Evolutionary conservation across 169 alveolate species (phyloP).

Genomic region (Plasmodium fragile): DNA sequence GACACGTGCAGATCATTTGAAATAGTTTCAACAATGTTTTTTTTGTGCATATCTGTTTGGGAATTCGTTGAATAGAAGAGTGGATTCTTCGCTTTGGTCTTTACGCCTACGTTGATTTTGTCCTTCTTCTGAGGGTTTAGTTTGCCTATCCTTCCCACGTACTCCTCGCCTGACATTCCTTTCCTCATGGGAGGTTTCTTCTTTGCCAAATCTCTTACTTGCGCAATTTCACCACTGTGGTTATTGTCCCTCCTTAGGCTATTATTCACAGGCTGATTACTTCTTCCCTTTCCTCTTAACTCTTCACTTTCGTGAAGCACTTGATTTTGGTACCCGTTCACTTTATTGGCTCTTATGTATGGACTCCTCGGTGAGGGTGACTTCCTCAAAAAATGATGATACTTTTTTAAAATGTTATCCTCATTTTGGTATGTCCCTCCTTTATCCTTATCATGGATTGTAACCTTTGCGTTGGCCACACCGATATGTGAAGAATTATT

Average conservation of each 20-base stretch:
- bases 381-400: background rate
- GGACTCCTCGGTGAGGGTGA: background rate
- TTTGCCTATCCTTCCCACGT: background rate
- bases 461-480: background rate
- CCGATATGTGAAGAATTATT: background rate
- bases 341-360: background rate
- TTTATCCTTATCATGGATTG: background rate
- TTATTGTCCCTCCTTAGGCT: background rate
- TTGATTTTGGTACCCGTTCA: background rate
- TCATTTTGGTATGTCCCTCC: background rate
- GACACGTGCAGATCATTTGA: background rate
- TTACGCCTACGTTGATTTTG: background rate
- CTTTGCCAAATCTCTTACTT: background rate
- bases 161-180: background rate
- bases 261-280: background rate
- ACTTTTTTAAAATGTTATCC: conserved; percentile 1
- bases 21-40: background rate
- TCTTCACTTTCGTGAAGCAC: background rate
- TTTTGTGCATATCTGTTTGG: background rate
- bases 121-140: background rate
- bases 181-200: background rate
- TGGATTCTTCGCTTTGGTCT: conserved; percentile 17
- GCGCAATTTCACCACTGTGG: background rate
- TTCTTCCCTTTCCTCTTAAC: background rate
- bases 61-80: conserved; percentile 13